Percentiles rank a stretch among this genome's conserved stretches.
phyloP scores from a whole-genome alignment of 306 rosid species.

The Notholithocarpus densiflorus region DNA sequence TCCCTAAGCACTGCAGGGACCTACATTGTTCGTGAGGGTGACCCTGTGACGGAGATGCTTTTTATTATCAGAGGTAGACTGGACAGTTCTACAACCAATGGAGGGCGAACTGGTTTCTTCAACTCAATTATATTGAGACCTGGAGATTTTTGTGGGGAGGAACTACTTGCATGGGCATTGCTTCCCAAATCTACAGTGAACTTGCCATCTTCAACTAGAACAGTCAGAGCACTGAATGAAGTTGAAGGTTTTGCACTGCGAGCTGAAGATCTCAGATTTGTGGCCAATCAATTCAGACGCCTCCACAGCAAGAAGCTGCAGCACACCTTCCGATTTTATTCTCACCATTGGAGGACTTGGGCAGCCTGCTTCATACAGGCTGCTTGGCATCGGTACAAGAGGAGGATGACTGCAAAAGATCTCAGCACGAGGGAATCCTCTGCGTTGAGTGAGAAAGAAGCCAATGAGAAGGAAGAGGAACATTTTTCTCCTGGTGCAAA shows the following conservation, averaged over 20 bases:
- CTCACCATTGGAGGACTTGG: conserved; percentile 99
- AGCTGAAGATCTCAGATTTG: conserved; percentile 95
- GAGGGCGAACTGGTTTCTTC: conserved; percentile 94
- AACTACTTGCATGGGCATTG: conserved; percentile 94
- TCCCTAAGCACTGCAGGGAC: conserved; percentile 88
- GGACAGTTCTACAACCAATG: conserved; percentile 92
- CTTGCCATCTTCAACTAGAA: conserved; percentile 90
- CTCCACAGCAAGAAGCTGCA: conserved; percentile 97
- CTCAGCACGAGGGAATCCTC: conserved; percentile 54
- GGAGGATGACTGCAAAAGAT: conserved; percentile 52
- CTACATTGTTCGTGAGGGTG: conserved; percentile 92
- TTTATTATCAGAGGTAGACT: conserved; percentile 86
- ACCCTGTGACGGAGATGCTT: conserved; percentile 92
- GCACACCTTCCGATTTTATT: conserved; percentile 90
- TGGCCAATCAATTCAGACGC: conserved; percentile 93
- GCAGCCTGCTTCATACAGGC: conserved; percentile 99
- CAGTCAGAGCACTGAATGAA: conserved; percentile 68
- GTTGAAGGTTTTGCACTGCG: conserved; percentile 95
- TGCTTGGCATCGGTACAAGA: conserved; percentile 88
- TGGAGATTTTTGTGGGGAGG: conserved; percentile 98
- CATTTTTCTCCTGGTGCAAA: conserved; percentile 32
- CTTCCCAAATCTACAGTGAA: conserved; percentile 78
- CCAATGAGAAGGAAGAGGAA: conserved; percentile 45
- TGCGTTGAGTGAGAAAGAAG: conserved; percentile 34
- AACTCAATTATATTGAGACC: conserved; percentile 82